Evolutionary conservation across 2,329 filamentous ascomycete species (phyloP).

Genomic region (Ceratocystis huliohia): DNA sequence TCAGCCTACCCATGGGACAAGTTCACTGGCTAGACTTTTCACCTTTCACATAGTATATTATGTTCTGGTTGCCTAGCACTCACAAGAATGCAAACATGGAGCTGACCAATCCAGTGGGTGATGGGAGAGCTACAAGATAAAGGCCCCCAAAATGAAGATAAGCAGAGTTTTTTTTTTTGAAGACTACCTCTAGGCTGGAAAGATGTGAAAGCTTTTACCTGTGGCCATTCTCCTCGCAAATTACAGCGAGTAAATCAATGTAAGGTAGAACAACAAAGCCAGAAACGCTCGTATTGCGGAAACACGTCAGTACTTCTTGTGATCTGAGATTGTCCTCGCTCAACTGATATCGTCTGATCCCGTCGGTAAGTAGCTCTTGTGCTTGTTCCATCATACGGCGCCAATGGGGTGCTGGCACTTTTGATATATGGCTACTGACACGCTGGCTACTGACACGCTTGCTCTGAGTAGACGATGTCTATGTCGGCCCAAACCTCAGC

Average conservation of each 20-base stretch:
- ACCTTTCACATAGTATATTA: neutral
- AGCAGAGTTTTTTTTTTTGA: neutral
- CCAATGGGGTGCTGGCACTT: neutral
- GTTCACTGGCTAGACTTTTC: neutral
- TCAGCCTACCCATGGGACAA: neutral
- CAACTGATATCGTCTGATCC: neutral
- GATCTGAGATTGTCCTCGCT: neutral
- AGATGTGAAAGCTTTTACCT: neutral
- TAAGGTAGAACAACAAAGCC: too few species aligned
- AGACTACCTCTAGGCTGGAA: neutral
- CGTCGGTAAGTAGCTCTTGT: neutral
- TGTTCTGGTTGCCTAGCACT: conserved; percentile 2
- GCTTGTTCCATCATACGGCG: neutral
- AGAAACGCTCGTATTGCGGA: too few species aligned
- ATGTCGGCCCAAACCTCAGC: neutral
- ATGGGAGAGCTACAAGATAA: too few species aligned
- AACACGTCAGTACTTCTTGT: neutral
- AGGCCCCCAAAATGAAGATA: neutral
- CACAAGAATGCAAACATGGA: neutral
- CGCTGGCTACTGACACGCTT: neutral
- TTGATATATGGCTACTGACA: neutral
- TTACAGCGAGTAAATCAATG: neutral
- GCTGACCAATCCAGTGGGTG: neutral
- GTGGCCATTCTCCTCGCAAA: neutral
- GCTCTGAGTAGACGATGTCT: neutral